Base-by-base conservation (phyloP, 768 basidiomycete genomes). In the Leccinum arenicola region DNA sequence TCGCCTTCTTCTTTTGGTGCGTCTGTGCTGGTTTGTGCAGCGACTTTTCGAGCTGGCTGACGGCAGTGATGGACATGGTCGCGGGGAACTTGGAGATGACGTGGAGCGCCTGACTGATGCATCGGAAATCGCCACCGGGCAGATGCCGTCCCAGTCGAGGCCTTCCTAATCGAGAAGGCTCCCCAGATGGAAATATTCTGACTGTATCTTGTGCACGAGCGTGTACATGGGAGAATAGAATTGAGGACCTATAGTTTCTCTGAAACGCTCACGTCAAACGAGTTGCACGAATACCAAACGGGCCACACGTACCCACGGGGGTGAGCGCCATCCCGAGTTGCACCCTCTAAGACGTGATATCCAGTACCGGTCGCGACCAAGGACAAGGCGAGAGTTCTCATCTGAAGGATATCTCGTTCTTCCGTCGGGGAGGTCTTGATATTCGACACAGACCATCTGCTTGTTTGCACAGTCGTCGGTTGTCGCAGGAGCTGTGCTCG, bases 171-270 rank as follows among this genome's bases (percentile, higher is more conserved):
- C 68, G 2, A 82, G 72, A 56, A 53, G 56, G 19, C 75, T 73
- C 8, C 76, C 76, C 12, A 75, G 66, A 29, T 73, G 72, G 35
- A 85, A 71, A 62, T 83, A 82, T 17, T 74, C 66, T 4, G 70
- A 67, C 53, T 84, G 78, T 3, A 91, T 61, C 12, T 76, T 72
- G n/a, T 86, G 85, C 17, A 89, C 77, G 65, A 91, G 85, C 1
- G 68, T 59, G 1, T 85, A 77, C 59, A 85, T 82, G 0, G 83
- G 79, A 0, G 84, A 82, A 54, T 76, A 25, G 25, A 25, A 25
- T 25, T 81, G 58, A 84, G 75, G 0, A 88, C 89, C 66, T 88
- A 85, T 11, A 92, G 74, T 68, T 86, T 87, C 67, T 91, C 89
- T 80, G 70, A 23, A 50, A 19, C 11, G 38, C 6, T 54, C 11